These are phyloP conservation scores for Dionaea muscipula DNA, from an alignment of 179 eudicot genomes.

Conservation along the genomic window DNA sequence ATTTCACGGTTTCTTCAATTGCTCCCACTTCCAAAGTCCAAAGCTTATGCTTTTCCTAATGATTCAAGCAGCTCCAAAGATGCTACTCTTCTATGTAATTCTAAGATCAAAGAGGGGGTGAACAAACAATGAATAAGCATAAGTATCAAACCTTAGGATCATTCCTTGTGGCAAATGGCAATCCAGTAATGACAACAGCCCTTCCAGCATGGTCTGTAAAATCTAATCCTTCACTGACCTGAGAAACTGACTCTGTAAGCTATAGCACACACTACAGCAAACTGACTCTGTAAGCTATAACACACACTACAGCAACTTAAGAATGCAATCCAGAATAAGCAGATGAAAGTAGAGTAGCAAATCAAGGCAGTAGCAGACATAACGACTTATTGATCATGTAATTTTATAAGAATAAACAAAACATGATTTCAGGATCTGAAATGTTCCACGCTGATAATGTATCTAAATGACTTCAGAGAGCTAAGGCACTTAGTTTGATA, in stretches of 20 bases:
- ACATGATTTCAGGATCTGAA: no score
- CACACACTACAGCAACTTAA: no score
- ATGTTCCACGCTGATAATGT: no score
- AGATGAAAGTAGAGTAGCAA: no score
- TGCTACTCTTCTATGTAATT: not conserved
- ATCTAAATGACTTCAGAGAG: no score
- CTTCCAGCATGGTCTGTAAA: constrained; percentile 93
- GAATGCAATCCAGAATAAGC: no score
- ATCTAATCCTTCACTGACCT: constrained; percentile 99
- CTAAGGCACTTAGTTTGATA: no score
- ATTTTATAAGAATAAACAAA: no score
- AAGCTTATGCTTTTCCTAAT: not conserved
- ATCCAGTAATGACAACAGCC: constrained; percentile 84
- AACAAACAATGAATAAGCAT: not conserved
- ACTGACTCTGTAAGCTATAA: not conserved
- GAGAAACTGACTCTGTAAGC: not conserved
- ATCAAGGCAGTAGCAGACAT: no score
- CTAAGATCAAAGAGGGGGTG: not conserved
- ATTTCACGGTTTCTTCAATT: not conserved
- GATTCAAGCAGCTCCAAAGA: not conserved
- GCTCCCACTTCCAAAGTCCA: not conserved
- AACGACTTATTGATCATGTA: no score
- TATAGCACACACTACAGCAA: no score
- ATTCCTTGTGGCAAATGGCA: constrained; percentile 72
- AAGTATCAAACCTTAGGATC: constrained; percentile 71